Conservation (phyloP, 192 early-diverging fungal genomes). For the Mortierella hygrophila region DNA sequence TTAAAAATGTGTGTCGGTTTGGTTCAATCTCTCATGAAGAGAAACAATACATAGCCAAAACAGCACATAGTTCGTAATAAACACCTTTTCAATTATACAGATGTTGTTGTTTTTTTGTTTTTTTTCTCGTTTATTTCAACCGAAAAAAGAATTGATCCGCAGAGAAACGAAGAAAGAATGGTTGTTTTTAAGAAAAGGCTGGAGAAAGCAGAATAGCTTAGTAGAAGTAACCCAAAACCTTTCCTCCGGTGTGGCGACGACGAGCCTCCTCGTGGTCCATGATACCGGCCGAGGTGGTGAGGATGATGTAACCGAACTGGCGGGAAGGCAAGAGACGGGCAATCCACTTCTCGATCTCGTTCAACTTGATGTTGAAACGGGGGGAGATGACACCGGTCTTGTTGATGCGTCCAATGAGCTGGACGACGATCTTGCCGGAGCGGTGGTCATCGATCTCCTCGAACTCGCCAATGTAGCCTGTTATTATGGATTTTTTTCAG, state of each 20-base stretch:
- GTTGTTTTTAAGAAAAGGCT: constrained; percentile 12
- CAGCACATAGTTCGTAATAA: neutral
- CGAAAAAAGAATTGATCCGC: constrained; percentile 6
- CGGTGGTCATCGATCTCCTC: constrained; percentile 99
- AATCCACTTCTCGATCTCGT: constrained; percentile 97
- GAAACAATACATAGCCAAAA: neutral
- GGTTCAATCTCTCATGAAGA: neutral
- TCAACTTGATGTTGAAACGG: constrained; percentile 96
- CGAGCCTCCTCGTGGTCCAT: constrained; percentile 99
- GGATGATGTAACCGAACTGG: constrained; percentile 95
- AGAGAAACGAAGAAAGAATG: constrained; percentile 5
- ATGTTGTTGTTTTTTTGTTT: neutral
- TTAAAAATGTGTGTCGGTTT: neutral
- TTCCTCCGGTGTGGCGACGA: constrained; percentile 97
- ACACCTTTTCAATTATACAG: neutral
- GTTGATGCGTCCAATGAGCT: constrained; percentile 98
- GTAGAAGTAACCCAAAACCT: constrained; percentile 83
- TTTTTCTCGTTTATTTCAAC: constrained; percentile 12
- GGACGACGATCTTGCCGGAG: constrained; percentile 97
- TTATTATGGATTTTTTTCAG: neutral
- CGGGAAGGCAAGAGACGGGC: constrained; percentile 97
- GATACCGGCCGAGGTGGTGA: constrained; percentile 96
- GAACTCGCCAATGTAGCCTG: constrained; percentile 99
- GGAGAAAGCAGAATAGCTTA: constrained; percentile 15
- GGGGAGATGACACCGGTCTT: constrained; percentile 99